A percentile compares a stretch with the other conserved stretches of the same genome.
Conservation (phyloP, 495 filamentous ascomycete species). For the Daldinia loculata region DNA sequence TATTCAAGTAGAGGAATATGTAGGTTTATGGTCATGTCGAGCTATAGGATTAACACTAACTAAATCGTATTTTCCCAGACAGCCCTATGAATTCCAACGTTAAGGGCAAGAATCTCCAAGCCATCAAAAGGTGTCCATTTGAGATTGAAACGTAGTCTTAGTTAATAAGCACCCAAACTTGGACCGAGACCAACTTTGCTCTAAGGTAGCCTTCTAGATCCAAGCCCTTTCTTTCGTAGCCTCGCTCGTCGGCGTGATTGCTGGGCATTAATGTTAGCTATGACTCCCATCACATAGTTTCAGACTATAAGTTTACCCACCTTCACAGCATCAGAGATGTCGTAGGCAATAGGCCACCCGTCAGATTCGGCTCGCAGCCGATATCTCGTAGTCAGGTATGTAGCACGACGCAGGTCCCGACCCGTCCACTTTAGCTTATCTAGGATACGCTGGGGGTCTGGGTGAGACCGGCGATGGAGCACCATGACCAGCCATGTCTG, state of each 20-base stretch:
- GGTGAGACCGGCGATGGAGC: slow-evolving; percentile 41
- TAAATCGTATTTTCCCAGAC: neutral
- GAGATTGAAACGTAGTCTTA: neutral
- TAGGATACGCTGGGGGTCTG: slow-evolving; percentile 34
- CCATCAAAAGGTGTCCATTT: neutral
- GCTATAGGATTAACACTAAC: neutral
- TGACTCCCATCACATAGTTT: neutral
- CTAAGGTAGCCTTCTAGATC: slow-evolving; percentile 21
- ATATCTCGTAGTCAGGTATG: slow-evolving; percentile 33
- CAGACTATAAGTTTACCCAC: slow-evolving; percentile 2
- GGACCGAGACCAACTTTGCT: neutral
- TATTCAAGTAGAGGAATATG: neutral
- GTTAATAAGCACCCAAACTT: neutral
- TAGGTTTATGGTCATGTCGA: neutral
- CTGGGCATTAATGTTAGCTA: slow-evolving; percentile 2
- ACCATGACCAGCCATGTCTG: slow-evolving; percentile 35
- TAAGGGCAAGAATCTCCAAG: neutral
- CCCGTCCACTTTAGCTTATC: slow-evolving; percentile 35
- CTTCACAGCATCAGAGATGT: slow-evolving; percentile 41
- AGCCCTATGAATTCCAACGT: neutral
- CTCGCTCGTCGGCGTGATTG: slow-evolving; percentile 30
- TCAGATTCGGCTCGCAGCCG: slow-evolving; percentile 38
- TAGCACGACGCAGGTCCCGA: slow-evolving; percentile 37
- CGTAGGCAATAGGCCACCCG: slow-evolving; percentile 34
- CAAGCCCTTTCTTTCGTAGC: slow-evolving; percentile 7